phyloP scores from a whole-genome alignment of 306 rosid species.

The Psophocarpus tetragonolobus region DNA sequence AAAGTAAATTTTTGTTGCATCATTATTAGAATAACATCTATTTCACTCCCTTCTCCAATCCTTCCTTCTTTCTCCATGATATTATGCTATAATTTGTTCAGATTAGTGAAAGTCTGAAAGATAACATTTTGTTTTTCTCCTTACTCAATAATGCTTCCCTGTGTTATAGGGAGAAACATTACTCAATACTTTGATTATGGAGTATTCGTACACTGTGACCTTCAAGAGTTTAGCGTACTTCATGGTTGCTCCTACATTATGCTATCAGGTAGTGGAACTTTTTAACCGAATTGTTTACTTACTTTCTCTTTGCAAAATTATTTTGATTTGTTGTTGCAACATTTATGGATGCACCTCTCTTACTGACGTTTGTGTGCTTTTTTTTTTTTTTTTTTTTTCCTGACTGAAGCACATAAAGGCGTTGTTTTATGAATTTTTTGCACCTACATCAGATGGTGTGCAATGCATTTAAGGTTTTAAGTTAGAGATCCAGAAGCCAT shows the following conservation, averaged over 20 bases:
- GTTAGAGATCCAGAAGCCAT: slow-evolving; percentile 11
- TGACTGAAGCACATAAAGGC: slow-evolving; percentile 9
- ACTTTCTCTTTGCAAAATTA: neutral
- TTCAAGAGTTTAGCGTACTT: slow-evolving; percentile 78
- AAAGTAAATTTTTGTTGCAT: neutral
- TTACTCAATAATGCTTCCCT: slow-evolving; percentile 34
- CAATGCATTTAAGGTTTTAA: neutral
- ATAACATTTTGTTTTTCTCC: neutral
- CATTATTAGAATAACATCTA: slow-evolving; percentile 2
- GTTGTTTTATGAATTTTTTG: slow-evolving; percentile 16
- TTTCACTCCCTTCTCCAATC: neutral
- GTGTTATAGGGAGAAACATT: slow-evolving; percentile 44
- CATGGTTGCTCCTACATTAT: slow-evolving; percentile 95
- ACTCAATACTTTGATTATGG: slow-evolving; percentile 35
- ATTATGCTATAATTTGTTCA: slow-evolving; percentile 28
- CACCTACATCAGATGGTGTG: slow-evolving; percentile 1
- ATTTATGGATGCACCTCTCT: slow-evolving; percentile 10
- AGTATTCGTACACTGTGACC: slow-evolving; percentile 49
- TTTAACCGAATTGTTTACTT: slow-evolving; percentile 14
- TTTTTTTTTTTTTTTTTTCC: neutral
- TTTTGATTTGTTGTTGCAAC: neutral
- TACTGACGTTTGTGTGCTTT: slow-evolving; percentile 5
- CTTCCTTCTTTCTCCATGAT: slow-evolving; percentile 1
- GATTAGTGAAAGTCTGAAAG: slow-evolving; percentile 1
- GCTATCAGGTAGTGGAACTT: slow-evolving; percentile 78